Base-by-base conservation (phyloP, 371 early-diverging fungal genomes). In the Polyrhizophydium stewartii region DNA sequence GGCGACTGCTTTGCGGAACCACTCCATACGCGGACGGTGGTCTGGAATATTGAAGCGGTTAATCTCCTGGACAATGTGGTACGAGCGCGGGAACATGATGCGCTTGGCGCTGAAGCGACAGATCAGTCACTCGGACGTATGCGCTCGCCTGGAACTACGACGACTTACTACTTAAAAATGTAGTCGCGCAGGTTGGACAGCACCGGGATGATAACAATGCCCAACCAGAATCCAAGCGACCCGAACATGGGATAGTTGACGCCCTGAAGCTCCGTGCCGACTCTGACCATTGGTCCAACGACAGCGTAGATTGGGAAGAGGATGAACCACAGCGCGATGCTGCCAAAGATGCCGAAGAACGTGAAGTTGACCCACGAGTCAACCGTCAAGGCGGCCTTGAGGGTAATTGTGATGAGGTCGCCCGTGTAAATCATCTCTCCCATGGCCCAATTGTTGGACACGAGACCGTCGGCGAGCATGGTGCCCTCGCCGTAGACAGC, bases 11-110 rank as follows among this genome's bases (percentile, higher is more conserved):
- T 96, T 94, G 65, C 92, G 85, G 88, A 97, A 97, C 58, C 93
- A 81, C 70, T 97, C 95, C 93, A 93, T 92, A 35, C 96, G 83
- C 40, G 98, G 97, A 43, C 96, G 87, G 70, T 93, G 92, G 68
- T 97, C 98, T n/a, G 96, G 96, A 57, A 96, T 92, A 76, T 96
- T 94, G 86, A 87, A 94, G 61, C 77, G 94, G 74, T 95, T 94
- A 51, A 97, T 95, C 76, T 97, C 97, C 75, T 97, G 97, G 35
- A 96, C 92, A 64, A 92, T 91, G 70, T 97, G 97, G 75, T 96
- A 95, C 13, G 90, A 82, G 60, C 85, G 62, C 22, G 89, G 84
- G 49, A 84, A 73, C 72, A 89, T 91, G 83, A 88, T 90, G 49
- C 93, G 87, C 76, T 93, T 89, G 61, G 71, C 61, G 70, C 89